These are phyloP conservation scores for Fusarium sp. DNA, from an alignment of 2,329 filamentous ascomycete species.

Conservation along the genomic window DNA sequence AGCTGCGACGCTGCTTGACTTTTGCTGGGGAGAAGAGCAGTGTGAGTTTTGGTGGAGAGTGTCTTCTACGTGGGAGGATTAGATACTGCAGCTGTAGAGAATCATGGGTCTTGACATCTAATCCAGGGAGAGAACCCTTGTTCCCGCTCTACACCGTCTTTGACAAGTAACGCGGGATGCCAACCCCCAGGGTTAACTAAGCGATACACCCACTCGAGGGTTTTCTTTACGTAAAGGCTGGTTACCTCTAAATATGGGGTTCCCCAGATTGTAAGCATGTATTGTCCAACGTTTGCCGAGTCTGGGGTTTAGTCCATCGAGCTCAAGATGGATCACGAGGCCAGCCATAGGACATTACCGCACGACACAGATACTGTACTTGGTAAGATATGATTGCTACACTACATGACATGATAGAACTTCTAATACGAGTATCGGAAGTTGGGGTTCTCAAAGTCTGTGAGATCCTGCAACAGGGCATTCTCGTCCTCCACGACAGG, in stretches of 20 bases:
- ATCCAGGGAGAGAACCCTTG: neutral
- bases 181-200: neutral
- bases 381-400: conserved; percentile 11
- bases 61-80: conserved; percentile 46
- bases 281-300: conserved; percentile 1
- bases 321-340: neutral
- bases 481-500: conserved; percentile 34
- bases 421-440: conserved; percentile 42
- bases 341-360: neutral
- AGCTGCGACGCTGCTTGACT: conserved; percentile 52
- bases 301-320: neutral
- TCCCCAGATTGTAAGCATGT: conserved; percentile 14
- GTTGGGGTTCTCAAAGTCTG: conserved; percentile 44
- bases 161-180: conserved; percentile 7
- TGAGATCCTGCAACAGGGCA: conserved; percentile 39
- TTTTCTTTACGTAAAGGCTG: conserved; percentile 29
- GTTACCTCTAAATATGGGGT: neutral
- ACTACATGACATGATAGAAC: conserved; percentile 9
- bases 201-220: neutral
- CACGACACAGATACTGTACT: neutral
- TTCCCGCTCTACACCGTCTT: neutral
- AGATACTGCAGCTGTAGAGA: neutral
- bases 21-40: conserved; percentile 54
- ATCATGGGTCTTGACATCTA: neutral
- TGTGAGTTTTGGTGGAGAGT: conserved; percentile 58